Evolutionary conservation across 1,139 yeast species (phyloP), one percentile per base, ranked within the genome.

Genomic region (Yamadazyma triangularis): DNA sequence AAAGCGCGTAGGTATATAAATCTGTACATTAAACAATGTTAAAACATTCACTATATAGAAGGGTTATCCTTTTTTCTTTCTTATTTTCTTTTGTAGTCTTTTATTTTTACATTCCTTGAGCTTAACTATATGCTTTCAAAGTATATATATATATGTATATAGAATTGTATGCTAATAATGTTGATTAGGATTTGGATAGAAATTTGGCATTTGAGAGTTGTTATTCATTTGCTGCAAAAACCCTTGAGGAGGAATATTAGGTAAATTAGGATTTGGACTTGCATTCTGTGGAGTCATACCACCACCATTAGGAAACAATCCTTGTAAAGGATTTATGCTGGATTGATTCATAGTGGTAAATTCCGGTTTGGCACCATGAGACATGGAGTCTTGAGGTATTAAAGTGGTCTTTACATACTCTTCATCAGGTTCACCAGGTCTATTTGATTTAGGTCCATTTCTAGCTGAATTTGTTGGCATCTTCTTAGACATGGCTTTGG

Each of bases 381-480:
- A 38, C 51, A 50, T 45, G 21, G 21, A 8, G 14, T 44, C 41
- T 15, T 36, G 40, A 44, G n/a, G n/a, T n/a, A n/a, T n/a, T 57
- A 55, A 52, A 8, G 65, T 54, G 16, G 70, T 58, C 50, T 58
- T 64, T 29, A 60, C 69, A 35, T 59, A 63, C 29, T 64, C 68
- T 30, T 12, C 20, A 8, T 8, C 75, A 13, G 72, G 62, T 44
- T 71, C 80, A 41, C 79, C 80, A 4, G 82, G 80, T 48, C 73
- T 73, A 45, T 82, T 82, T 2, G 93, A 82, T 51, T 82, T 77
- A 23, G 94, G 95, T 4, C 94, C 95, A 53, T 82, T 81, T 60
- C 85, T 74, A 6, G 88, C 77, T n/a, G 87, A 78, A 53, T 86
- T 85, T 8, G 91, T 83, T 10, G 93, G 93, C 89, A 83, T 82